Base-by-base conservation (phyloP, 2,329 filamentous ascomycete genomes). In the Colletotrichum lupini region DNA sequence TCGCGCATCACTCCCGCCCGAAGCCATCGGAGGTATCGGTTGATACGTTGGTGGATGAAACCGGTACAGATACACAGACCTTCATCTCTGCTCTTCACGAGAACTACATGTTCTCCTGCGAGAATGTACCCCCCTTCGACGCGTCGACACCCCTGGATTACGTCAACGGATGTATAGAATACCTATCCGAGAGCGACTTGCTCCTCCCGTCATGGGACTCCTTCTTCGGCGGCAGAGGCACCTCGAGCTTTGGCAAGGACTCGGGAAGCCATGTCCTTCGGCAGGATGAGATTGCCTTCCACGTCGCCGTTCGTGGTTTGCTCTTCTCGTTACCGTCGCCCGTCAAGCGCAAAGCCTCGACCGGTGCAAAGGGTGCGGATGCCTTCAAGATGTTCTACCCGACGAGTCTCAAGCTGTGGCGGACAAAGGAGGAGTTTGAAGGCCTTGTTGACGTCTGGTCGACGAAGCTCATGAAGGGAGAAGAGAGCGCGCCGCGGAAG, bases 321-420 rank as follows among this genome's bases (percentile, higher is more conserved):
- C 83, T 98, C 0, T 97, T 97, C 80, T 92, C 92, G 11, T 87
- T 99, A 2, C 97, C 97, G 1, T 90, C 90, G 77, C 96, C 96
- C 0, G 97, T 99, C 11, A 96, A 94, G 80, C 89, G 92, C n/a
- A 88, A 87, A 87, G 81, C 85, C 77, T 79, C 81, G 78, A 77
- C 84, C 79, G 78, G 79, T 77, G 84, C 78, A 81, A 87, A 73
- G 79, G 83, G 76, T 81, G 86, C 60, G 82, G 94, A 95, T 78
- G 89, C 93, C 0, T 92, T 92, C 83, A 95, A 94, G 79, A 98
- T 99, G 94, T 97, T 95, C 77, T 99, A 97, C 79, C 97, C 97
- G 0, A 92, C 92, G 0, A 95, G 93, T 68, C 85, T 97, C 55
- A 95, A 95, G 77, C 82, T 98, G 12, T 98, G 95, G 95, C 89